These are phyloP conservation scores for Myxozyma mucilagina DNA, from an alignment of 805 yeast species.

Conservation along the genomic window DNA sequence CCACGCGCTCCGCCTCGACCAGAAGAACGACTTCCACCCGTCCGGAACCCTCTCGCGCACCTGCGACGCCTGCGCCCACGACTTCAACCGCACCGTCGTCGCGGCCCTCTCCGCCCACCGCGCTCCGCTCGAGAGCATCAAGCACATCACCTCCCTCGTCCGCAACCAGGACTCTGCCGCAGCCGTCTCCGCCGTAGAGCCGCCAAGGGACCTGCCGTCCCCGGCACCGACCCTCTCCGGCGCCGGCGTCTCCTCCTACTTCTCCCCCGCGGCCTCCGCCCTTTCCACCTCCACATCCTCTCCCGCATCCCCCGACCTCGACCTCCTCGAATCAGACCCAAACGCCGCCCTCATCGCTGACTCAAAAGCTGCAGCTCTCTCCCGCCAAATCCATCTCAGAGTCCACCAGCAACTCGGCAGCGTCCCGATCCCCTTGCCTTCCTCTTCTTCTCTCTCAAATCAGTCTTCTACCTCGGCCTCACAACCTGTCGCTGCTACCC, in stretches of 20 bases:
- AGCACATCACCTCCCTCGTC: conserved; percentile 29
- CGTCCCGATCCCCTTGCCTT: neutral
- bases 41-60: conserved; percentile 68
- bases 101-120: conserved; percentile 24
- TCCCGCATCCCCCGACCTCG: conserved; percentile 11
- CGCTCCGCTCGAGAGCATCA: conserved; percentile 17
- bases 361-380: conserved; percentile 5
- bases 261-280: neutral
- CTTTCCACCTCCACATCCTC: neutral
- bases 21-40: conserved; percentile 53
- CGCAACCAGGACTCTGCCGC: conserved; percentile 14
- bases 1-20: conserved; percentile 59
- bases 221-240: too few relatives aligned
- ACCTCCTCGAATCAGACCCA: neutral
- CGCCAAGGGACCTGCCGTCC: too few relatives aligned
- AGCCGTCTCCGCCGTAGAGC: neutral
- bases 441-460: too few relatives aligned
- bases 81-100: conserved; percentile 40
- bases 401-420: conserved; percentile 25
- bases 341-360: neutral
- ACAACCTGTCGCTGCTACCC: conserved; percentile 19
- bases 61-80: conserved; percentile 65
- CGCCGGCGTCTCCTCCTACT: too few relatives aligned
- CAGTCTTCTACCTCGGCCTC: too few relatives aligned
- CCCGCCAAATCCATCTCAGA: conserved; percentile 16